Base-by-base conservation (phyloP, 805 yeast species). In the Debaryomyces hansenii region DNA sequence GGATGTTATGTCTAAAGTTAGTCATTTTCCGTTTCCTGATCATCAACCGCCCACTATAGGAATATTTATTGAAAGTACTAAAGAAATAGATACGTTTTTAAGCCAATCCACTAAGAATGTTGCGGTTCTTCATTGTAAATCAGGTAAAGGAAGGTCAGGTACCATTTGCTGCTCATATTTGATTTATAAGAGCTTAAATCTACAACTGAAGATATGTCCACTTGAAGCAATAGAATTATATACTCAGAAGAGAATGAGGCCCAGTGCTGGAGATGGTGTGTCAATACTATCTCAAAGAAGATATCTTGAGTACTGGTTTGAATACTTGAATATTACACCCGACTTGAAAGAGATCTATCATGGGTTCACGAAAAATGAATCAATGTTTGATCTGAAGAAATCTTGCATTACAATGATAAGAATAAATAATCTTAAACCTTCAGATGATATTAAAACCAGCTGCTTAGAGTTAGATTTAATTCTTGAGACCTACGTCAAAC, bases 61-160 rank as follows among this genome's bases (percentile, higher is more conserved):
- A 1, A 54, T 77, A n/a, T 57, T 91, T 8, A 60, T 78, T 4
- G 53, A 58, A 2, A 59, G 77, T 4, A 69, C 82, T 0, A 58
- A 62, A 12, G 75, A 73, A 0, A 77, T 90, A 6, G 64, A 72
- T 36, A 52, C 50, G 0, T 84, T 65, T 51, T 56, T 86, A 20
- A 38, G 51, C 1, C 35, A 37, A 12, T 53, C 62, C 16, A 54
- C 66, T 0, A 47, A 64, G 0, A 74, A 77, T 45, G 82, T 85
- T 2, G 90, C 87, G 0, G 74, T 87, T 0, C 63, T 92, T 6
- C 97, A 92, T 60, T 92, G 98, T 61, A 83, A 86, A 57, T 87
- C 88, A 52, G 98, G 98, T 0, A 90, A 90, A 64, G 98, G 98
- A 0, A 70, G 98, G 21, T 84, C 96, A 0, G 97, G 98, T 0